Evolutionary conservation across 1,284 basidiomycete species (phyloP).

Genomic region (Kalmanozyma brasiliensis): DNA sequence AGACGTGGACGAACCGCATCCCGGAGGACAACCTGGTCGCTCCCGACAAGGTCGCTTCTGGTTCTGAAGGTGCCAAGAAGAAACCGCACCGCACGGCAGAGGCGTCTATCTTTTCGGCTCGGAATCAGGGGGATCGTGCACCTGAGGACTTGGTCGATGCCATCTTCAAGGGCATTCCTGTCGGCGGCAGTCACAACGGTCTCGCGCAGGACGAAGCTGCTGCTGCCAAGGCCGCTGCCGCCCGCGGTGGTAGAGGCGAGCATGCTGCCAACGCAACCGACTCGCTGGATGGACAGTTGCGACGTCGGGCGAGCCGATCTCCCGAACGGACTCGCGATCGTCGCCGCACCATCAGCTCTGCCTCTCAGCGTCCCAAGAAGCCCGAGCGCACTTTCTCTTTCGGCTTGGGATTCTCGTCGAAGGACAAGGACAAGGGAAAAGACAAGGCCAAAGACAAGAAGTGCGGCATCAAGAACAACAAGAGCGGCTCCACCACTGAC

Average conservation of each 20-base stretch:
- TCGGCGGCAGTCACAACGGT: constrained; percentile 32
- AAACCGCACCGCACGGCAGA: constrained; percentile 14
- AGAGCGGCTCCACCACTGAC: constrained; percentile 14
- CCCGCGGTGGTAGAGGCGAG: constrained; percentile 5
- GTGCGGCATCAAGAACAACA: constrained; percentile 6
- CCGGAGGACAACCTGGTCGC: constrained; percentile 39
- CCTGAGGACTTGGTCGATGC: constrained; percentile 54
- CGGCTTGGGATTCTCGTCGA: constrained; percentile 15
- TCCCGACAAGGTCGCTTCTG: constrained; percentile 2
- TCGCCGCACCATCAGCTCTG: constrained; percentile 23
- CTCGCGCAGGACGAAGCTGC: constrained; percentile 9
- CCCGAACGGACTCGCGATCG: constrained; percentile 16
- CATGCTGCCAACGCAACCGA: constrained; percentile 4
- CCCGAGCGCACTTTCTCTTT: constrained; percentile 42
- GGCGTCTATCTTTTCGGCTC: constrained; percentile 21
- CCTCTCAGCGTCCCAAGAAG: constrained; percentile 34
- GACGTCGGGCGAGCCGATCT: constrained; percentile 14
- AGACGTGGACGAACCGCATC: constrained; percentile 37
- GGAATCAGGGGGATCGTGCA: constrained; percentile 39
- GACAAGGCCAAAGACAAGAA: constrained; percentile 9
- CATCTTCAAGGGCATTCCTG: constrained; percentile 49
- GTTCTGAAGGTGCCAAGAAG: constrained; percentile 13
- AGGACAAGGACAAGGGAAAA: constrained; percentile 16
- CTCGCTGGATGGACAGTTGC: constrained; percentile 1
- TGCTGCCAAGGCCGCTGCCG: constrained; percentile 8